phyloP scores from a whole-genome alignment of 139 green algal species.

The Haematococcus lacustris region DNA sequence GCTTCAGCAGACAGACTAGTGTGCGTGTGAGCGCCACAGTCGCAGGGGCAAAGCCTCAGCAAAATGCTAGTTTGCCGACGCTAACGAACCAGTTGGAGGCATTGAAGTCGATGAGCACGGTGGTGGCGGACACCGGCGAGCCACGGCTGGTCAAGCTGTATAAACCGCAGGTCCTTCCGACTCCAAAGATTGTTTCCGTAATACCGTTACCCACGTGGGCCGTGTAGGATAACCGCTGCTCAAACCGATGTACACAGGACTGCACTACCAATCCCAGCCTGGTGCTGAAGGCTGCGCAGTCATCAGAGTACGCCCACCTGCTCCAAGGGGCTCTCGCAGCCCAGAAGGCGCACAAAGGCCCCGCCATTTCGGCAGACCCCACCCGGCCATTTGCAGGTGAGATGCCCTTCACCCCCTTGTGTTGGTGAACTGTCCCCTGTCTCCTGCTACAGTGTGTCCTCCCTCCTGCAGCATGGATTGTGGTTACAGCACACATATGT shows the following conservation, averaged over 20 bases:
- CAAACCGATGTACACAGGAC: too few relatives aligned
- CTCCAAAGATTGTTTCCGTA: too few relatives aligned
- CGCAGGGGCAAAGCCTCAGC: too few relatives aligned
- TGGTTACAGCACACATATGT: not conserved
- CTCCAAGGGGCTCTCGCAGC: slow-evolving; percentile 53
- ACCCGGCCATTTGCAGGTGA: slow-evolving; percentile 4
- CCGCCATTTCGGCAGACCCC: not conserved
- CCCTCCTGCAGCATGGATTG: too few relatives aligned
- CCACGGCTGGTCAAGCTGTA: slow-evolving; percentile 60
- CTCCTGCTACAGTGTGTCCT: too few relatives aligned
- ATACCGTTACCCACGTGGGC: too few relatives aligned
- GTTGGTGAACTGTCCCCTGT: too few relatives aligned
- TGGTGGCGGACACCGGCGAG: slow-evolving; percentile 66
- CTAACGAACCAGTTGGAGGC: slow-evolving; percentile 35
- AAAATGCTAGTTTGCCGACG: too few relatives aligned
- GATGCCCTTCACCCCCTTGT: not conserved
- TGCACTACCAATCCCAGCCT: slow-evolving; percentile 84
- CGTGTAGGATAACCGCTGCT: too few relatives aligned
- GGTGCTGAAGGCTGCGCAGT: slow-evolving; percentile 65
- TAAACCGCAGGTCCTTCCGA: too few relatives aligned
- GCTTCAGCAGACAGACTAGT: too few relatives aligned
- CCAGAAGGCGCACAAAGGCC: slow-evolving; percentile 46
- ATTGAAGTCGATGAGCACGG: slow-evolving; percentile 23
- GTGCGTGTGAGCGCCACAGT: too few relatives aligned
- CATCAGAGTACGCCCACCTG: slow-evolving; percentile 53